A percentile compares a stretch with the other conserved stretches of the same genome.
These are phyloP conservation scores for Fraxinus paxiana DNA, from an alignment of 305 asterid genomes.

Conservation along the genomic window DNA sequence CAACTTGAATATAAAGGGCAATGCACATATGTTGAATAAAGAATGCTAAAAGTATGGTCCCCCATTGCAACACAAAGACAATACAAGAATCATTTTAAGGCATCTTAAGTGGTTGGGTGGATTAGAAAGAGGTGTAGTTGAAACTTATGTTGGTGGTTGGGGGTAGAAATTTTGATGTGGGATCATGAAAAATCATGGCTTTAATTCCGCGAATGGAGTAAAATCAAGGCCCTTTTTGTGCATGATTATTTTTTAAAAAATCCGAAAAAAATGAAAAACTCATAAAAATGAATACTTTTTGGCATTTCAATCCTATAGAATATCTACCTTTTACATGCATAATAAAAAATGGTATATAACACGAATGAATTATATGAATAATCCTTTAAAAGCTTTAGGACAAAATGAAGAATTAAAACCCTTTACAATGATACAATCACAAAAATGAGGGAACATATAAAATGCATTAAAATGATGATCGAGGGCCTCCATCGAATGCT, in stretches of 20 bases:
- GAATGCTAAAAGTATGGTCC: conserved; percentile 15
- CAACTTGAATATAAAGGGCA: not conserved
- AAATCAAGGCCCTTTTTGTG: not conserved
- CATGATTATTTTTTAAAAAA: not conserved
- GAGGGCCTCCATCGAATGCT: not conserved
- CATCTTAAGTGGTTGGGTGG: conserved; percentile 18
- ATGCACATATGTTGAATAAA: not conserved
- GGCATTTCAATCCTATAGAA: not conserved
- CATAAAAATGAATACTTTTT: not conserved
- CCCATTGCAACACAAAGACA: conserved; percentile 21
- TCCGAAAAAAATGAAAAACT: not conserved
- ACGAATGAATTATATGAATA: not conserved
- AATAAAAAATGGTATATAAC: not conserved
- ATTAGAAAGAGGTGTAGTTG: conserved; percentile 21
- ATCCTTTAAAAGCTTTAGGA: not conserved
- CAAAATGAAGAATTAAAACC: not conserved
- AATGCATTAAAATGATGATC: not conserved
- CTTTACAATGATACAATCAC: not conserved
- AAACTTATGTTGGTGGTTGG: conserved; percentile 16
- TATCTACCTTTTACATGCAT: not conserved
- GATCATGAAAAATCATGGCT: not conserved
- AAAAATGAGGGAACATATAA: not conserved
- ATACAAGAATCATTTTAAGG: conserved; percentile 23
- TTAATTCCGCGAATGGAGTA: not conserved
- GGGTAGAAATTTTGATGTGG: not conserved